Evolutionary conservation across 768 basidiomycete genomes (phyloP).

Genomic region (Kwoniella sp.): DNA sequence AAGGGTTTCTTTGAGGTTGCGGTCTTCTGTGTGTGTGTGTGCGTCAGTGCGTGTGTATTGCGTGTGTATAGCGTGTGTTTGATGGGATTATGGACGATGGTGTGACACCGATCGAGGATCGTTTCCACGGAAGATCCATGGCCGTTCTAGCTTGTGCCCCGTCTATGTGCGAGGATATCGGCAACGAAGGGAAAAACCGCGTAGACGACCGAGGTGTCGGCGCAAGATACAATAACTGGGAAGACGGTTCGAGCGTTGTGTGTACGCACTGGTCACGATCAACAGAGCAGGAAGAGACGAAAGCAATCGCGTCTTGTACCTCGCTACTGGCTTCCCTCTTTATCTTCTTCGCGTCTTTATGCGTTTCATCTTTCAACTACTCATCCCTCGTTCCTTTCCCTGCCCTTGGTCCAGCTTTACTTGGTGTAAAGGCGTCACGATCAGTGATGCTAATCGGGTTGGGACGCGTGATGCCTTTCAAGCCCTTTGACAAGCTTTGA

Average conservation of each 20-base stretch:
- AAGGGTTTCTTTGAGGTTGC: neutral
- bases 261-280: neutral
- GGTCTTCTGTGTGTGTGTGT: neutral
- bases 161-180: neutral
- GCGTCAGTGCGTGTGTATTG: neutral
- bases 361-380: conserved; percentile 12
- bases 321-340: no score
- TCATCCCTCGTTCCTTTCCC: neutral
- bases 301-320: neutral
- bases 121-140: neutral
- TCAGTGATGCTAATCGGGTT: no score
- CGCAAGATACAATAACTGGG: no score
- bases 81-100: neutral
- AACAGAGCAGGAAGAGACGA: neutral
- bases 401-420: neutral
- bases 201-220: no score
- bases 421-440: no score
- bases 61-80: neutral
- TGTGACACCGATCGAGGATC: neutral
- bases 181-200: neutral
- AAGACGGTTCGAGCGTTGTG: neutral
- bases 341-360: neutral
- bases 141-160: neutral
- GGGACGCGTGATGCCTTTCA: no score
- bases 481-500: neutral